These are phyloP conservation scores for Falciphora oryzae DNA, from an alignment of 2,329 filamentous ascomycete genomes.

Conservation along the genomic window DNA sequence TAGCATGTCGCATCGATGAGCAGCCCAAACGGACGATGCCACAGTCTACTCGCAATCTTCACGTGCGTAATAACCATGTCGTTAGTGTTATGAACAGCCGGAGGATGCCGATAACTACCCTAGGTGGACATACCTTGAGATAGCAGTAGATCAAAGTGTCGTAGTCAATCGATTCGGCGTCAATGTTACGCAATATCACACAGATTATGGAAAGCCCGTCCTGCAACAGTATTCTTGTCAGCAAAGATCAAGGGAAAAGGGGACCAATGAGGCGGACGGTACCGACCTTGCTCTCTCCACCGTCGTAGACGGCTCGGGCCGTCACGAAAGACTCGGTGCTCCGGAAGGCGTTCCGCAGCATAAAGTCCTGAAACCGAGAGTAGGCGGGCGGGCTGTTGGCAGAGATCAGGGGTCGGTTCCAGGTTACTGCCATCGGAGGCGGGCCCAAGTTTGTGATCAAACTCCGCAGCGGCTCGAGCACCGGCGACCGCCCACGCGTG, in stretches of 20 bases:
- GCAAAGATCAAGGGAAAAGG: not conserved
- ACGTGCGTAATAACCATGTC: not conserved
- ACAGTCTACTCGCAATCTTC: constrained; percentile 62
- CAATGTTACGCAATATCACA: constrained; percentile 62
- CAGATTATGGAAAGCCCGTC: constrained; percentile 65
- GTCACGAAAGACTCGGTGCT: constrained; percentile 60
- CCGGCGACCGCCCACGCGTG: constrained; percentile 45
- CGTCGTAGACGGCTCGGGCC: constrained; percentile 62
- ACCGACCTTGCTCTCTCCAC: constrained; percentile 59
- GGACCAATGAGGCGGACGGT: not conserved
- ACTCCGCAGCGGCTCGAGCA: constrained; percentile 54
- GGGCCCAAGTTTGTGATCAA: constrained; percentile 62
- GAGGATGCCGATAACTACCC: constrained; percentile 29
- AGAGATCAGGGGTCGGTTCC: constrained; percentile 62
- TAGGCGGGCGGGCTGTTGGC: constrained; percentile 58
- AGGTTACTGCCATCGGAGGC: constrained; percentile 61
- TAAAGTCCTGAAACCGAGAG: constrained; percentile 66
- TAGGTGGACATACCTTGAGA: constrained; percentile 38
- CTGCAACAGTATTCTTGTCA: constrained; percentile 24
- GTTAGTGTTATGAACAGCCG: not conserved
- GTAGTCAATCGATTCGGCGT: constrained; percentile 58
- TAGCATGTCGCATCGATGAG: constrained; percentile 67
- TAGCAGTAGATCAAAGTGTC: constrained; percentile 63
- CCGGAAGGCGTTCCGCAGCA: constrained; percentile 63
- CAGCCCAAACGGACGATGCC: constrained; percentile 63